Conservation (phyloP, 2,329 filamentous ascomycete species). For the Penicillium sp. region DNA sequence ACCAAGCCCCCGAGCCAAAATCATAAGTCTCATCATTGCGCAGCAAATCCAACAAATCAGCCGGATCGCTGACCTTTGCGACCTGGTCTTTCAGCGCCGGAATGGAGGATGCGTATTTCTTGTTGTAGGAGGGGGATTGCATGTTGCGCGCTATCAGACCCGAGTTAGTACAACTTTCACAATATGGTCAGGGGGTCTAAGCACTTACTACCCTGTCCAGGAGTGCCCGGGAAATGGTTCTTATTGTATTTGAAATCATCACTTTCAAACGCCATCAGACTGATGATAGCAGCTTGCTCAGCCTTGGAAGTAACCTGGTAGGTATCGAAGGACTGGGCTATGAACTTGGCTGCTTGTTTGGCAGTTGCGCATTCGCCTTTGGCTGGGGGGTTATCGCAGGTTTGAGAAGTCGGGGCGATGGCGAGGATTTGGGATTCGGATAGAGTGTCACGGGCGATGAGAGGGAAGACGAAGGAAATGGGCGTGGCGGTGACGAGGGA, state of each 20-base stretch:
- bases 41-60: conserved; percentile 48
- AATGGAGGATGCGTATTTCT: conserved; percentile 50
- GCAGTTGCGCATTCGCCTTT: conserved; percentile 62
- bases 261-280: conserved; percentile 67
- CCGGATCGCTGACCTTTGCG: conserved; percentile 35
- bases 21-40: conserved; percentile 46
- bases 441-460: conserved; percentile 15
- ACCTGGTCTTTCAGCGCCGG: conserved; percentile 39
- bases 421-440: conserved; percentile 28
- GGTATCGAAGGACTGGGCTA: conserved; percentile 53
- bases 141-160: conserved; percentile 52
- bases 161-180: background rate
- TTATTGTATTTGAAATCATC: conserved; percentile 65
- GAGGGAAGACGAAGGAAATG: conserved; percentile 10
- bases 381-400: conserved; percentile 48
- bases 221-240: conserved; percentile 54
- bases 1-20: conserved; percentile 60
- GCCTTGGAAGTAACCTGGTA: conserved; percentile 53
- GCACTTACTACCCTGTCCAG: conserved; percentile 60
- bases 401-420: conserved; percentile 55
- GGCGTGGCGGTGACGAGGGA: conserved; percentile 2
- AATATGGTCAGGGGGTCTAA: no score
- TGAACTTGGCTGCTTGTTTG: conserved; percentile 53
- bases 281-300: conserved; percentile 65
- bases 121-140: conserved; percentile 54